Evolutionary conservation across 257 asterid genomes (phyloP).

Genomic region (Salvia miltiorrhiza): DNA sequence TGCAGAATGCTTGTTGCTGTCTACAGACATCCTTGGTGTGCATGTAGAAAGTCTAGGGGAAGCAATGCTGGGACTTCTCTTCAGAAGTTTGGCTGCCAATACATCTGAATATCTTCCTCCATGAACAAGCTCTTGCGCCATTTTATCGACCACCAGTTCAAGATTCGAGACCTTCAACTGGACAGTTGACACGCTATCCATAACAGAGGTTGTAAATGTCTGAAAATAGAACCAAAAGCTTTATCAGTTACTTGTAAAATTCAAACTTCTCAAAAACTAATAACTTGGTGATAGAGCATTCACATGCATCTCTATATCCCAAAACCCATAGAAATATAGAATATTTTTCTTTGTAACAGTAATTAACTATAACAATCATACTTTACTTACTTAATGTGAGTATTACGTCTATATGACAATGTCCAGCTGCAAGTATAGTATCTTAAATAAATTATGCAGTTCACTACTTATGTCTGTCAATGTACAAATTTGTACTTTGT

Average conservation of each 20-base stretch:
- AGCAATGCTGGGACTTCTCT: constrained; percentile 52
- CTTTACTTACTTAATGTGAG: not conserved
- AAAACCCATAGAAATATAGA: not conserved
- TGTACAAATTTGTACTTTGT: not conserved
- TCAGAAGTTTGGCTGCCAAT: constrained; percentile 41
- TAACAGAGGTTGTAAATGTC: constrained; percentile 59
- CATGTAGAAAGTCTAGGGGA: constrained; percentile 74
- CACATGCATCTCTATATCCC: not conserved
- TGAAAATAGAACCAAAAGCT: constrained; percentile 29
- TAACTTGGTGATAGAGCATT: not conserved
- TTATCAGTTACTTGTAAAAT: not conserved
- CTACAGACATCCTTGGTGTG: constrained; percentile 79
- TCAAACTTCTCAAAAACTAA: not conserved
- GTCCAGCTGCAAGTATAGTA: constrained; percentile 3
- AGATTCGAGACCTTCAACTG: constrained; percentile 84
- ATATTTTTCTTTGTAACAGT: not conserved
- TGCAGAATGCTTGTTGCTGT: constrained; percentile 47
- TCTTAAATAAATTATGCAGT: not conserved
- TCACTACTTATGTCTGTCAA: not conserved
- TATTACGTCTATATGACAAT: constrained; percentile 3
- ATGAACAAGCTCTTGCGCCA: constrained; percentile 59
- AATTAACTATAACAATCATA: not conserved
- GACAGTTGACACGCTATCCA: constrained; percentile 73
- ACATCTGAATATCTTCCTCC: constrained; percentile 53
- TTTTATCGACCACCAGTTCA: constrained; percentile 66